Conservation (phyloP, 768 basidiomycete species). For the Termitomyces sp. region DNA sequence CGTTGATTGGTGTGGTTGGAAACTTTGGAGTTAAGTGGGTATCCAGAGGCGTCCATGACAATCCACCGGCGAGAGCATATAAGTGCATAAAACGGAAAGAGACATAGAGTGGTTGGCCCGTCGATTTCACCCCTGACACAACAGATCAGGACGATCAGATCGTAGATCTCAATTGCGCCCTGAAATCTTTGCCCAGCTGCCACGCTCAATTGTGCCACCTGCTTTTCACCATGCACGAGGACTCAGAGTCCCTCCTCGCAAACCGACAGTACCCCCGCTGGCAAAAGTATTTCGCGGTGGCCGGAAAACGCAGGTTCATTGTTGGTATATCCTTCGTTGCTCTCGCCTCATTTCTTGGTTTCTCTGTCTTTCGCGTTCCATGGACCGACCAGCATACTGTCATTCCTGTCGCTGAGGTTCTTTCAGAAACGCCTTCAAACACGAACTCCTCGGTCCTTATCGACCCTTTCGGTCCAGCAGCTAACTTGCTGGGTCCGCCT, state of each 20-base stretch:
- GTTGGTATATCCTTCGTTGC: slow-evolving; percentile 25
- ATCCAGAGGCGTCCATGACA: no score
- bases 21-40: no score
- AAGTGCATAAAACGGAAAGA: no score
- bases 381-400: slow-evolving; percentile 15
- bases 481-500: slow-evolving; percentile 40
- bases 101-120: no score
- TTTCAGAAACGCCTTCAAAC: not conserved
- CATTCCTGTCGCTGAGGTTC: not conserved
- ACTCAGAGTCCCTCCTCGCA: slow-evolving; percentile 7
- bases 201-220: not conserved
- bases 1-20: no score
- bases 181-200: not conserved
- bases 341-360: slow-evolving; percentile 22
- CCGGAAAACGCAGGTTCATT: slow-evolving; percentile 19
- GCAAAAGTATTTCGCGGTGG: slow-evolving; percentile 5
- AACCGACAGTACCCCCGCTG: slow-evolving; percentile 5
- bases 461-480: slow-evolving; percentile 16
- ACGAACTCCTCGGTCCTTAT: slow-evolving; percentile 2
- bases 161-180: slow-evolving; percentile 57
- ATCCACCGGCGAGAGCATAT: no score
- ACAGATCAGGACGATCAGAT: slow-evolving; percentile 42
- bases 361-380: slow-evolving; percentile 18
- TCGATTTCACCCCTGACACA: no score
- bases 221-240: slow-evolving; percentile 10